phyloP scores from a whole-genome alignment of 2,329 filamentous ascomycete species.

The Parascedosporium putredinis region DNA sequence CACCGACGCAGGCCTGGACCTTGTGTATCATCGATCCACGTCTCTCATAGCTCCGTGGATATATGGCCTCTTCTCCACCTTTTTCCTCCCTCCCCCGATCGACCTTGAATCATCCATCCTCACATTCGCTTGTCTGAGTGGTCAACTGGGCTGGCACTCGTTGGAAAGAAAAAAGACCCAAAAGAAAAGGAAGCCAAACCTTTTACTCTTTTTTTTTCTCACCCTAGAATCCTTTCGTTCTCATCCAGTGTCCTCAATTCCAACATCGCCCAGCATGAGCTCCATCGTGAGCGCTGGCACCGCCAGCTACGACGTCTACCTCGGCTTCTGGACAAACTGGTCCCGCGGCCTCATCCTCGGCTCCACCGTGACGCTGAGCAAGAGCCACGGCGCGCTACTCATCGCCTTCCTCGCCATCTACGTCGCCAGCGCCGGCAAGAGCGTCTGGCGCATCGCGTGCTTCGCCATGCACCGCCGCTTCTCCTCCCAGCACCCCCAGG shows the following conservation, averaged over 20 bases:
- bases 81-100: no score
- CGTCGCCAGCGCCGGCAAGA: slow-evolving; percentile 14
- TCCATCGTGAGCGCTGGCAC: not conserved
- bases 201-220: not conserved
- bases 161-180: not conserved
- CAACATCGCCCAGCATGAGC: no score
- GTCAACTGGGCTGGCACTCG: not conserved
- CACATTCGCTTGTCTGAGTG: no score
- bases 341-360: slow-evolving; percentile 19
- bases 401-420: slow-evolving; percentile 24
- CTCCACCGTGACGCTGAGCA: slow-evolving; percentile 20
- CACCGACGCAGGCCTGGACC: no score
- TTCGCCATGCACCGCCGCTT: slow-evolving; percentile 14
- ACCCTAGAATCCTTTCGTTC: not conserved
- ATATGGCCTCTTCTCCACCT: no score
- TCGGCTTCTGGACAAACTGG: slow-evolving; percentile 23
- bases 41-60: no score
- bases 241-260: not conserved
- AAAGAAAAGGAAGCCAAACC: not conserved
- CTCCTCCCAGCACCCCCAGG: slow-evolving; percentile 12
- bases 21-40: no score
- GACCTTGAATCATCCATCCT: no score
- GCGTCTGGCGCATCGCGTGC: slow-evolving; percentile 15
- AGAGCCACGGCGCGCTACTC: slow-evolving; percentile 19
- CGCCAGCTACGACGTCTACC: slow-evolving; percentile 12